phyloP scores from a whole-genome alignment of 2,329 filamentous ascomycete species.

The Xylaria arbuscula region DNA sequence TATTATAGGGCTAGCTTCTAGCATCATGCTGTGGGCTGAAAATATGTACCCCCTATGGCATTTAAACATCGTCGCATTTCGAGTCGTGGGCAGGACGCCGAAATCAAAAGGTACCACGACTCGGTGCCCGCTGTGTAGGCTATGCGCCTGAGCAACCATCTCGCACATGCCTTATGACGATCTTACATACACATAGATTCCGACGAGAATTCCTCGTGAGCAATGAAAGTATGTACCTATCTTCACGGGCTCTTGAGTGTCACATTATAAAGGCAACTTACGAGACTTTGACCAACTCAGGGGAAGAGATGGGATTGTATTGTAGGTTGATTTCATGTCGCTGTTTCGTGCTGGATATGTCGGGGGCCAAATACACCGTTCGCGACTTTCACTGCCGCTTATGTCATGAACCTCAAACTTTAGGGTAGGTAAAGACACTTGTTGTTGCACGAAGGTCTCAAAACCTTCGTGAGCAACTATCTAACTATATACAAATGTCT shows the following conservation, averaged over 20 bases:
- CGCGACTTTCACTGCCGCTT: neutral
- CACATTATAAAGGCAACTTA: neutral
- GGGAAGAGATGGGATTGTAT: neutral
- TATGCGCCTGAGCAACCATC: neutral
- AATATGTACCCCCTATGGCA: neutral
- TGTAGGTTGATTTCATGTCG: neutral
- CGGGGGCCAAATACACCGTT: neutral
- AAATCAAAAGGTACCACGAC: neutral
- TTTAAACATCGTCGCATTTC: neutral
- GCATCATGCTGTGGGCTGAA: neutral
- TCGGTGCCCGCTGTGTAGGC: neutral
- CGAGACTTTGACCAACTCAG: neutral
- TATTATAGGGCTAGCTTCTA: constrained; percentile 6
- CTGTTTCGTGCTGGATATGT: neutral
- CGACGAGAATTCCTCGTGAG: neutral
- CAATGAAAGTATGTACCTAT: neutral
- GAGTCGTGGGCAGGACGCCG: neutral
- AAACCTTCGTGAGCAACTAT: too few relatives aligned
- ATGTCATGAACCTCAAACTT: too few relatives aligned
- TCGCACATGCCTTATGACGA: neutral
- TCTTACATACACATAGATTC: neutral
- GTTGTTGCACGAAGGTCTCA: too few relatives aligned
- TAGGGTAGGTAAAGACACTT: too few relatives aligned
- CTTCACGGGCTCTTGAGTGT: neutral
- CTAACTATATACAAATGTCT: too few relatives aligned